A percentile compares a stretch with the other conserved stretches of the same genome.
Evolutionary conservation across 192 early-diverging fungal genomes (phyloP).

Genomic region (Thamnidium elegans): DNA sequence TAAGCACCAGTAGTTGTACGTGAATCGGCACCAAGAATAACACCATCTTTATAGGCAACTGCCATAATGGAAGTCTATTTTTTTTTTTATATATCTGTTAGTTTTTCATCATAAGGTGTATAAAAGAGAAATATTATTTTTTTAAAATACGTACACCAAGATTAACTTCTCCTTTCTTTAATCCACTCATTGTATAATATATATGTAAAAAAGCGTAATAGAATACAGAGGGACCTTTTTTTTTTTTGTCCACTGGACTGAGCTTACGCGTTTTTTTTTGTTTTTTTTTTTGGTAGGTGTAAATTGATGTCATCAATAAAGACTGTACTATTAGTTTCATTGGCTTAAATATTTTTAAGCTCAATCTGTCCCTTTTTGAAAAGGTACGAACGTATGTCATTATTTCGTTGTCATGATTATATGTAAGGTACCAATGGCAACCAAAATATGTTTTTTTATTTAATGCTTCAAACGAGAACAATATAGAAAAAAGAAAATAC

Average conservation of each 20-base stretch:
- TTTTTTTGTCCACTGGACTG: not conserved
- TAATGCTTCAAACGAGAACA: too few species aligned
- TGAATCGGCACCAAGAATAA: slow-evolving; percentile 96
- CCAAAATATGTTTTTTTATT: too few species aligned
- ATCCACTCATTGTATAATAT: slow-evolving; percentile 27
- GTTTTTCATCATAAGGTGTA: not conserved
- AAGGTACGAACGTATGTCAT: not conserved
- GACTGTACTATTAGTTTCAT: not conserved
- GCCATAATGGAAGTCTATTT: slow-evolving; percentile 98
- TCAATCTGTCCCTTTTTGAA: not conserved
- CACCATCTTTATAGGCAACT: slow-evolving; percentile 83
- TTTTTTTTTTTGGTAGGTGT: not conserved
- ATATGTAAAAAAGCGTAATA: not conserved
- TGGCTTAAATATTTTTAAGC: not conserved
- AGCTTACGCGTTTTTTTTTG: not conserved
- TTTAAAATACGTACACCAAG: slow-evolving; percentile 70
- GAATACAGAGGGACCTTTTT: not conserved
- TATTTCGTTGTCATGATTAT: not conserved
- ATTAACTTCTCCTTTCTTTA: slow-evolving; percentile 95
- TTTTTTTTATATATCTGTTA: too few species aligned
- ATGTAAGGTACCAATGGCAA: too few species aligned
- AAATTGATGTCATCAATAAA: not conserved
- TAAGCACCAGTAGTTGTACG: slow-evolving; percentile 94
- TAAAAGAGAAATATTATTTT: not conserved
- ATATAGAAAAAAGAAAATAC: too few species aligned